phyloP scores from a whole-genome alignment of 441 rosid species.

The Isatis lusitanica region DNA sequence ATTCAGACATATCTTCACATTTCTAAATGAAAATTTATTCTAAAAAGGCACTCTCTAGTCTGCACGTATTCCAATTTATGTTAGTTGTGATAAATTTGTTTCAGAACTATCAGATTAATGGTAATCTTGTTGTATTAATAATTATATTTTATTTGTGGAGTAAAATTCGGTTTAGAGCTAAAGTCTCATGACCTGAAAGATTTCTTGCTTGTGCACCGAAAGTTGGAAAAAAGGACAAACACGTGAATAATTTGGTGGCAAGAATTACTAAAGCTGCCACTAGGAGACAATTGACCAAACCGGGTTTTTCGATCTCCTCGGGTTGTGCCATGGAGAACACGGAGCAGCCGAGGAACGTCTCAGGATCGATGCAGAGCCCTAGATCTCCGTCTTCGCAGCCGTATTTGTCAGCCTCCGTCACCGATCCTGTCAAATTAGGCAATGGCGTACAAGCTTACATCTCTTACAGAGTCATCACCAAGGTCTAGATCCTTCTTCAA shows the following conservation, averaged over 20 bases:
- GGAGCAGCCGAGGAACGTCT: conserved; percentile 60
- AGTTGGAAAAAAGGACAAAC: not conserved
- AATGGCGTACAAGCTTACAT: conserved; percentile 94
- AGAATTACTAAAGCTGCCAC: conserved; percentile 29
- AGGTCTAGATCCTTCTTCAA: conserved; percentile 47
- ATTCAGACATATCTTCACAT: not conserved
- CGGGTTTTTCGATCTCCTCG: conserved; percentile 15
- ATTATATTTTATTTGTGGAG: not conserved
- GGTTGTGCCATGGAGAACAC: conserved; percentile 28
- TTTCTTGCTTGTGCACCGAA: conserved; percentile 24
- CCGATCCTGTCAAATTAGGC: conserved; percentile 97
- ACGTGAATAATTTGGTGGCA: not conserved
- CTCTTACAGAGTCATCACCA: conserved; percentile 90
- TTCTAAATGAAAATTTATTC: not conserved
- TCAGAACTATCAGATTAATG: too few species aligned
- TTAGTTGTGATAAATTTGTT: too few species aligned
- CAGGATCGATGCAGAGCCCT: conserved; percentile 77
- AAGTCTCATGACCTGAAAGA: not conserved
- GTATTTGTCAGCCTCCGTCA: conserved; percentile 71
- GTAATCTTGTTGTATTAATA: too few species aligned
- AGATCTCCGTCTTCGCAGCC: conserved; percentile 83
- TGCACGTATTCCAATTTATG: not conserved
- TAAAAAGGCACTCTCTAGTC: not conserved
- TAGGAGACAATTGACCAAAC: not conserved
- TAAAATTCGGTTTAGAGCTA: conserved; percentile 7